Conservation (phyloP, 192 early-diverging fungal species). For the Coemansia sp. region DNA sequence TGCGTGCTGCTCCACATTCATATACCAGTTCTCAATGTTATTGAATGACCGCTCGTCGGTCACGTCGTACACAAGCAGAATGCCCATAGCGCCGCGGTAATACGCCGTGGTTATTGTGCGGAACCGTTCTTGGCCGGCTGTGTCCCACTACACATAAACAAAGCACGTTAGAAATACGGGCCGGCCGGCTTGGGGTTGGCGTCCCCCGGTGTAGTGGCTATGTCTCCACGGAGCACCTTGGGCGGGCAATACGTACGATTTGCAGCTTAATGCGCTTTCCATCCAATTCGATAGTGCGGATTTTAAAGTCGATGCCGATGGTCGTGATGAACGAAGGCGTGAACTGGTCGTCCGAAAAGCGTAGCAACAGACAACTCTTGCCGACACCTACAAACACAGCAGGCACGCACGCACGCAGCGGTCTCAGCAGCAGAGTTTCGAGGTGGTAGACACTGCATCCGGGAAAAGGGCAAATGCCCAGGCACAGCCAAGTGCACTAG, state of each 20-base stretch:
- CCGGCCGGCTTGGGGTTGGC: neutral
- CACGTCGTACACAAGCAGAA: conserved; percentile 95
- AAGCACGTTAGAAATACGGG: neutral
- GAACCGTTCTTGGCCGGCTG: conserved; percentile 98
- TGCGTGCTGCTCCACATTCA: conserved; percentile 99
- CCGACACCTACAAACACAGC: conserved; percentile 56
- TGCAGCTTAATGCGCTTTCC: conserved; percentile 99
- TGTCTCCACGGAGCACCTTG: too few species aligned
- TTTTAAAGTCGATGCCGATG: conserved; percentile 99
- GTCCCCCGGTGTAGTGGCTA: too few species aligned
- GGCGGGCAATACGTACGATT: conserved; percentile 63
- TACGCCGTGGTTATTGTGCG: conserved; percentile 99
- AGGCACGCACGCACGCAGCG: too few species aligned
- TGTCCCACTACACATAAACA: conserved; percentile 74
- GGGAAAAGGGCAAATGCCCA: neutral
- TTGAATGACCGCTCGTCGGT: conserved; percentile 98
- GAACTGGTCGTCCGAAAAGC: conserved; percentile 99
- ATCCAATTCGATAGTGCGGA: conserved; percentile 96
- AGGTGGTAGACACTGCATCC: too few species aligned
- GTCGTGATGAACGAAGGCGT: conserved; percentile 99
- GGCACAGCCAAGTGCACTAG: neutral
- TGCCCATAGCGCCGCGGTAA: conserved; percentile 99
- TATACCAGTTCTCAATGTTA: conserved; percentile 99
- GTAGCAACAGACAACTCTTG: conserved; percentile 92
- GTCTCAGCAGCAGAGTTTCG: too few species aligned